A percentile compares a stretch with the other conserved stretches of the same genome.
These are phyloP conservation scores for Nakazawaea anatomiae DNA, from an alignment of 805 yeast genomes.

Conservation along the genomic window DNA sequence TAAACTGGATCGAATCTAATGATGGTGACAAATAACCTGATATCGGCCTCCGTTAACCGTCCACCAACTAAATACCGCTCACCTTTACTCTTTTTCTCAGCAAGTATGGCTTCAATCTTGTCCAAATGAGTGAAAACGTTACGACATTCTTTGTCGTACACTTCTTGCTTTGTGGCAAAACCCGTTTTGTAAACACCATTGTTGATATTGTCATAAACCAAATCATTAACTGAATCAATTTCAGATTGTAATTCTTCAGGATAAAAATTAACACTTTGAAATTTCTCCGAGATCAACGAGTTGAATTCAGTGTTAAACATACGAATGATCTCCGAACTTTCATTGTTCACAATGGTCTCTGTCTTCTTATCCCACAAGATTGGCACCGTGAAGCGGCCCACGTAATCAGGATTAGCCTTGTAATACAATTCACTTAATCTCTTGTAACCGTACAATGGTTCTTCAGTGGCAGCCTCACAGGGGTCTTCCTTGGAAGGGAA, in stretches of 20 bases:
- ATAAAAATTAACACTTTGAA: conserved; percentile 50
- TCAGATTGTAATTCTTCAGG: conserved; percentile 48
- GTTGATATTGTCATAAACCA: conserved; percentile 83
- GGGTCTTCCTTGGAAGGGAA: conserved; percentile 50
- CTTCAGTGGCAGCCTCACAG: conserved; percentile 44
- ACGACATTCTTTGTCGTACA: conserved; percentile 63
- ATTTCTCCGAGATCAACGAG: conserved; percentile 41
- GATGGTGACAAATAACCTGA: conserved; percentile 81
- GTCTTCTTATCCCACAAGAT: conserved; percentile 86
- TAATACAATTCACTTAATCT: conserved; percentile 68
- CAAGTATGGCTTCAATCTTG: conserved; percentile 58
- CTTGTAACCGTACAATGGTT: conserved; percentile 51
- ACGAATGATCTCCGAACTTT: conserved; percentile 83
- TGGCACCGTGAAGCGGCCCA: conserved; percentile 88
- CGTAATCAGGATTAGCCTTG: conserved; percentile 69
- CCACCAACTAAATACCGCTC: conserved; percentile 50
- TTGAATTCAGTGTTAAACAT: conserved; percentile 75
- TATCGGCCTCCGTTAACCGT: conserved; percentile 81
- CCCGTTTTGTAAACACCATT: conserved; percentile 94
- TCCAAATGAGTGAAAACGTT: conserved; percentile 64
- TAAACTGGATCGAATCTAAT: conserved; percentile 90
- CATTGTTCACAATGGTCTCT: conserved; percentile 84
- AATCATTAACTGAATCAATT: conserved; percentile 73
- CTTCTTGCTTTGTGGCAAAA: conserved; percentile 78
- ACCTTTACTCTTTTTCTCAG: conserved; percentile 31